Conservation (phyloP, 202 grass and related monocot genomes). For the Digitaria exilis region DNA sequence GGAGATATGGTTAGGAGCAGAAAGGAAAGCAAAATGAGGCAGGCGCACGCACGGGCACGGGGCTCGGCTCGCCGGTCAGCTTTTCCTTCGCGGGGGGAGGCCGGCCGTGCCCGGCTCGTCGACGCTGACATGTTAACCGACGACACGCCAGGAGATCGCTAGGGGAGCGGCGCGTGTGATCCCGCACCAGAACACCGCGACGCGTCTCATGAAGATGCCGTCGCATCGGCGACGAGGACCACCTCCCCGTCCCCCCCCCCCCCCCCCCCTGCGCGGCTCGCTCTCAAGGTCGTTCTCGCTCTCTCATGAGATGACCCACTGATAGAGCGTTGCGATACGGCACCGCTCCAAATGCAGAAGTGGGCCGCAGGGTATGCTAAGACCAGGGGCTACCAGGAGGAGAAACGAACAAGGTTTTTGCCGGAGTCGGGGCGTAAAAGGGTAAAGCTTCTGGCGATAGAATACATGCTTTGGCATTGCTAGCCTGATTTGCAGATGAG, state of each 20-base stretch:
- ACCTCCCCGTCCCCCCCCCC: too few species aligned
- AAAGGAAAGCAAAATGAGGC: not conserved
- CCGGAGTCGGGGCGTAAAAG: not conserved
- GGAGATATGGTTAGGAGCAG: not conserved
- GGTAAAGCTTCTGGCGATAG: not conserved
- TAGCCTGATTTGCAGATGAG: conserved; percentile 14
- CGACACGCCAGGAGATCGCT: too few species aligned
- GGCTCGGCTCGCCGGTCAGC: not conserved
- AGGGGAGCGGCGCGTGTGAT: not conserved
- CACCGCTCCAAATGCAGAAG: conserved; percentile 21
- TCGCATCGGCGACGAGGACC: conserved; percentile 20
- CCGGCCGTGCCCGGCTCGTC: not conserved
- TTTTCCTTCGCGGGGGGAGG: not conserved
- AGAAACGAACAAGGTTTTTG: too few species aligned
- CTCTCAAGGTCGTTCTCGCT: not conserved
- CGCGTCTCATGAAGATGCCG: conserved; percentile 31
- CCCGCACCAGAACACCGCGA: conserved; percentile 1
- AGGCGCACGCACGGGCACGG: not conserved
- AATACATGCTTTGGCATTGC: not conserved
- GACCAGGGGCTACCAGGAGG: too few species aligned
- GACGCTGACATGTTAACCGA: conserved; percentile 52
- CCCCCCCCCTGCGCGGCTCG: not conserved
- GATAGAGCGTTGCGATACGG: conserved; percentile 36
- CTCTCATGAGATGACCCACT: not conserved
- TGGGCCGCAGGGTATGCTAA: not conserved